Conservation (phyloP, 306 rosid species). For the Vigna unguiculata region DNA sequence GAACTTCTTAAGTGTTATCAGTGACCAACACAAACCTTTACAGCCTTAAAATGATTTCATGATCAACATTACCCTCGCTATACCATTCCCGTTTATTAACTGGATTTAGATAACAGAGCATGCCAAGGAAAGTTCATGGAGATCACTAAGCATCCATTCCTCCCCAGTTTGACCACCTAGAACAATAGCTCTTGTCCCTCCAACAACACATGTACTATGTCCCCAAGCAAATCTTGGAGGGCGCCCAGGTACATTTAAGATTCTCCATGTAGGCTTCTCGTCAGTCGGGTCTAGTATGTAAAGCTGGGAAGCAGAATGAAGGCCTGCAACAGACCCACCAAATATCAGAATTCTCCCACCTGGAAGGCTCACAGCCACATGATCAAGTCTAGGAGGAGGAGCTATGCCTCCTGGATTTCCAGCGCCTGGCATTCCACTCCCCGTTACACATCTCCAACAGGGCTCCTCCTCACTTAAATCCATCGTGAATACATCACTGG, state of each 20-base stretch:
- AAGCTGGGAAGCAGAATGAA: slow-evolving; percentile 92
- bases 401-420: slow-evolving; percentile 94
- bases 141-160: slow-evolving; percentile 92
- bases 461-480: slow-evolving; percentile 91
- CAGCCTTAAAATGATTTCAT: slow-evolving; percentile 42
- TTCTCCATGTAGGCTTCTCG: slow-evolving; percentile 92
- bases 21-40: slow-evolving; percentile 42
- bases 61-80: slow-evolving; percentile 44
- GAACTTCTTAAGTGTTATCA: slow-evolving; percentile 38
- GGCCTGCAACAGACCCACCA: slow-evolving; percentile 96
- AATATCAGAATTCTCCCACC: slow-evolving; percentile 91
- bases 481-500: slow-evolving; percentile 88
- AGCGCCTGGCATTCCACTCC: slow-evolving; percentile 89
- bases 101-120: slow-evolving; percentile 61
- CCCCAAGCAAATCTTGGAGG: slow-evolving; percentile 98
- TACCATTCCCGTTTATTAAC: slow-evolving; percentile 37
- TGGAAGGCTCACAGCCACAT: slow-evolving; percentile 89
- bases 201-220: slow-evolving; percentile 91
- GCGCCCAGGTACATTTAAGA: slow-evolving; percentile 80
- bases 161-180: slow-evolving; percentile 97
- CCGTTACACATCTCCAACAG: slow-evolving; percentile 88
- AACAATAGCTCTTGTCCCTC: slow-evolving; percentile 90
- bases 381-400: slow-evolving; percentile 95
- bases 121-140: slow-evolving; percentile 87
- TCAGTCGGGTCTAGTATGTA: slow-evolving; percentile 87